Percentiles rank a stretch among this genome's conserved stretches.
Evolutionary conservation across 495 filamentous ascomycete genomes (phyloP).

Genomic region (Sphaerosporella brunnea): DNA sequence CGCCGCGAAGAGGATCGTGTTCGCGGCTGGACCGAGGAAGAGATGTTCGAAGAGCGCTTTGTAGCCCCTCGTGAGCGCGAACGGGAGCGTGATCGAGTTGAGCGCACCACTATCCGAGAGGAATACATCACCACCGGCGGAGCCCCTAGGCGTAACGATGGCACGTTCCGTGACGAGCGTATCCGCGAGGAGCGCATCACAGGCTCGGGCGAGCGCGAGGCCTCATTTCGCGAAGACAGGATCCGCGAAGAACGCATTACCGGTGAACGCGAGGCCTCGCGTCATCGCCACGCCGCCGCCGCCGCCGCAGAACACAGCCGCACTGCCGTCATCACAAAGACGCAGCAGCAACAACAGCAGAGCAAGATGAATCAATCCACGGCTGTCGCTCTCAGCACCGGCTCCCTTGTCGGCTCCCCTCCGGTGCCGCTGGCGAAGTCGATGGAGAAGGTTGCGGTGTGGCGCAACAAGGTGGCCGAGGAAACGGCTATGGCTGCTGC

Average conservation of each 20-base stretch:
- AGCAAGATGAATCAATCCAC: neutral
- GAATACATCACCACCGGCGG: neutral
- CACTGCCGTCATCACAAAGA: neutral
- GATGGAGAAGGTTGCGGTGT: neutral
- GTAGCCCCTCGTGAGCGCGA: too few relatives aligned
- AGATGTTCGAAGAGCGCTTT: slow-evolving; percentile 6
- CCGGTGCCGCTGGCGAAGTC: neutral
- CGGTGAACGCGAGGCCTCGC: neutral
- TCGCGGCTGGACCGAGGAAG: neutral
- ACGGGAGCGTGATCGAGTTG: neutral
- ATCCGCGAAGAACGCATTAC: neutral
- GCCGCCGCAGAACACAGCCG: neutral
- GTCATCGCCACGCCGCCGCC: neutral
- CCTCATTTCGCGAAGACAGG: neutral
- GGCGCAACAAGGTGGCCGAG: neutral
- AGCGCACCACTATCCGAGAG: slow-evolving; percentile 3
- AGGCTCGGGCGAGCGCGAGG: neutral
- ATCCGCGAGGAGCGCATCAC: neutral
- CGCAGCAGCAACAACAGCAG: neutral
- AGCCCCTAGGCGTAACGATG: neutral
- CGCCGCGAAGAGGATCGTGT: neutral
- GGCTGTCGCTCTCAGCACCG: neutral
- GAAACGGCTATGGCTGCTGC: neutral
- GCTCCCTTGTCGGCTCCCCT: neutral
- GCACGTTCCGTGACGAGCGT: neutral